Conservation (phyloP, 495 filamentous ascomycete species). For the Penicillium daleae region DNA sequence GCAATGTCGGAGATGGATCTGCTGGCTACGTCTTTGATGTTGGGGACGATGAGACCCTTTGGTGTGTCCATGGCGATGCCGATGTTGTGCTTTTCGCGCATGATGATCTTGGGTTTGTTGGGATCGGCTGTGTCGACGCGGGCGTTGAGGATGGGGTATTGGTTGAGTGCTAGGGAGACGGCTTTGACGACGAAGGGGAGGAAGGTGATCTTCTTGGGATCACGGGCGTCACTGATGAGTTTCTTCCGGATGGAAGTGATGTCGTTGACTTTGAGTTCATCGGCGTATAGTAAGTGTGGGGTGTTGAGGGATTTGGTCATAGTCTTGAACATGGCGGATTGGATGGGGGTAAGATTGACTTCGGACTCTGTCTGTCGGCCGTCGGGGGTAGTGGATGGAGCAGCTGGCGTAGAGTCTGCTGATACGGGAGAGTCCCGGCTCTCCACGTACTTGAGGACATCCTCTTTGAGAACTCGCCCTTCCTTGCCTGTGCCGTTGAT, state of each 20-base stretch:
- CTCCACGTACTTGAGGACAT: conserved; percentile 74
- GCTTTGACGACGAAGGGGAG: conserved; percentile 97
- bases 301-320: conserved; percentile 92
- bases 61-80: conserved; percentile 97
- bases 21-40: conserved; percentile 79
- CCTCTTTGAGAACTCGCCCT: conserved; percentile 90
- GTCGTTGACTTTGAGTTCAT: conserved; percentile 77
- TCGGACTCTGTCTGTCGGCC: conserved; percentile 65
- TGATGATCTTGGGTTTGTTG: conserved; percentile 68
- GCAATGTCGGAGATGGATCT: conserved; percentile 78
- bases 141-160: conserved; percentile 86
- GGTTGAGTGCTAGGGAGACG: conserved; percentile 77
- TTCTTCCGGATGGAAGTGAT: conserved; percentile 69
- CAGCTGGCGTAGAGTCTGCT: conserved; percentile 7
- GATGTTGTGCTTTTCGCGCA: conserved; percentile 87
- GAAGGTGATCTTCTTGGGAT: conserved; percentile 72
- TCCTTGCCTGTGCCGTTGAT: conserved; percentile 87
- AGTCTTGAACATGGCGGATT: conserved; percentile 95
- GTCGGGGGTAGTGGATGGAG: conserved; percentile 26
- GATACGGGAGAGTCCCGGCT: conserved; percentile 27
- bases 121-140: conserved; percentile 66
- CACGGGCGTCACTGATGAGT: conserved; percentile 51
- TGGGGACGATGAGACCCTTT: conserved; percentile 87
- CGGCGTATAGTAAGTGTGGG: conserved; percentile 91
- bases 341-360: conserved; percentile 72